phyloP scores from a whole-genome alignment of 176 grass and related monocot genomes.

The Oryza longistaminata region DNA sequence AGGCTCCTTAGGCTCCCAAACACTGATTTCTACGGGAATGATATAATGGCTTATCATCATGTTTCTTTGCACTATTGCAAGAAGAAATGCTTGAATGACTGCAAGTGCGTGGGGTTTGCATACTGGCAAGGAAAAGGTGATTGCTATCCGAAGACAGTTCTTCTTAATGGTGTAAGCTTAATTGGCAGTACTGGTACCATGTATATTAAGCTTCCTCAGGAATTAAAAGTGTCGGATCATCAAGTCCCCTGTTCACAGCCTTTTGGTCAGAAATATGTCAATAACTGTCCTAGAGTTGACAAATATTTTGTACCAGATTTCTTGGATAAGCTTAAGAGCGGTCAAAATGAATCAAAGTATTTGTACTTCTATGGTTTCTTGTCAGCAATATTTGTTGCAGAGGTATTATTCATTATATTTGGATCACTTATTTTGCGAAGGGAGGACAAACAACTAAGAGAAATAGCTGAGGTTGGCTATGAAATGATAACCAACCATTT shows the following conservation, averaged over 20 bases:
- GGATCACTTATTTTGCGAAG: conserved; percentile 36
- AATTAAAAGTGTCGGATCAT: too few species aligned
- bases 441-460: conserved; percentile 9
- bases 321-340: neutral
- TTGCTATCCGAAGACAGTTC: conserved; percentile 38
- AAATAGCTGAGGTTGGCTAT: conserved; percentile 34
- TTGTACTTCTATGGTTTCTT: conserved; percentile 36
- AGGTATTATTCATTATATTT: conserved; percentile 20
- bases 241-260: conserved; percentile 2
- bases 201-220: too few species aligned
- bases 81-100: conserved; percentile 37
- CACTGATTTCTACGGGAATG: conserved; percentile 28
- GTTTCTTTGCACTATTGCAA: conserved; percentile 24
- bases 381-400: conserved; percentile 32
- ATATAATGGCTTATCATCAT: neutral
- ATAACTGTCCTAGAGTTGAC: neutral
- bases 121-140: conserved; percentile 38
- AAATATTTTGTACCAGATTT: conserved; percentile 9
- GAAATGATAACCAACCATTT: conserved; percentile 41
- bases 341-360: too few species aligned
- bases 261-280: neutral
- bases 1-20: neutral
- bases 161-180: conserved; percentile 17
- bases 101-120: conserved; percentile 33
- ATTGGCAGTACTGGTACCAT: too few species aligned